phyloP scores from a whole-genome alignment of 2,329 filamentous ascomycete species.

The Fusarium sambucinum region DNA sequence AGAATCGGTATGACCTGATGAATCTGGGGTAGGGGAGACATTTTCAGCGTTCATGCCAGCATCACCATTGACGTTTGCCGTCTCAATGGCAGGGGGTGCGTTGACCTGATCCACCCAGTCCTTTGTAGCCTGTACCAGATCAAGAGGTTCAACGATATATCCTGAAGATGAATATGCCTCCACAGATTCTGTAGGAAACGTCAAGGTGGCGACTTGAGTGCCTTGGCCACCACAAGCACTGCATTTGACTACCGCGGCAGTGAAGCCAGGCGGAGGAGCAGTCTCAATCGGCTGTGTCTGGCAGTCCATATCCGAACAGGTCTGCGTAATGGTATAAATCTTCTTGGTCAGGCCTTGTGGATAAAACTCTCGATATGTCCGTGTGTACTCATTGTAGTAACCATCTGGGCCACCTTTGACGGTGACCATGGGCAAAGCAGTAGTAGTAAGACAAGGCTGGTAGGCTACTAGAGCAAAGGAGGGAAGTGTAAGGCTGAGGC shows the following conservation, averaged over 20 bases:
- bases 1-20: neutral
- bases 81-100: neutral
- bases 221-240: neutral
- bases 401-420: neutral
- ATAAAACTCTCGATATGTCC: conserved; percentile 15
- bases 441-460: conserved; percentile 5
- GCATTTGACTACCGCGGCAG: conserved; percentile 15
- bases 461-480: neutral
- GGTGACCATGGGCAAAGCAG: neutral
- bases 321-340: conserved; percentile 11
- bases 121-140: neutral
- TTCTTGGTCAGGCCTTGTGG: neutral
- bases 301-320: conserved; percentile 7
- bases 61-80: neutral
- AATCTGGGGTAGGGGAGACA: neutral
- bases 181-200: conserved; percentile 7
- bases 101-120: neutral
- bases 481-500: neutral
- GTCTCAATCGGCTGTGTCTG: conserved; percentile 6
- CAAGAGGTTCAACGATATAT: conserved; percentile 3
- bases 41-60: too few relatives aligned
- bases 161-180: conserved; percentile 25
- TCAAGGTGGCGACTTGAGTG: conserved; percentile 8
- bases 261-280: conserved; percentile 17
- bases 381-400: conserved; percentile 5